Evolutionary conservation across 805 yeast genomes (phyloP).

Genomic region (Zygoascus bituminiphila): DNA sequence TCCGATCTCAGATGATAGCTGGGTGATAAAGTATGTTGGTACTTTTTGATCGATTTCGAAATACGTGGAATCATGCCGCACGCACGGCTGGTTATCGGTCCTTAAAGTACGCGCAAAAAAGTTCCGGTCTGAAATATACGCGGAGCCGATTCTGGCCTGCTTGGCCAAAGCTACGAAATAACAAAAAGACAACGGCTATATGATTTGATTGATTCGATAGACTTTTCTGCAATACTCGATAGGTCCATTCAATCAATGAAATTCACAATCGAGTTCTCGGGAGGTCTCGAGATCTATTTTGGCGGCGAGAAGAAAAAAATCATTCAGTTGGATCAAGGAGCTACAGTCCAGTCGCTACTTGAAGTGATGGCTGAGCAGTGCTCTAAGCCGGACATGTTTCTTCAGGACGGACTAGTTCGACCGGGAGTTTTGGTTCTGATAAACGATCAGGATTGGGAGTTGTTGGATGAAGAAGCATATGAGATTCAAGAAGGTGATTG

Average conservation of each 20-base stretch:
- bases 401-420: constrained; percentile 73
- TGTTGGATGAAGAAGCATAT: constrained; percentile 81
- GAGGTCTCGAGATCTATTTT: constrained; percentile 81
- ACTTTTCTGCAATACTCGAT: too few relatives aligned
- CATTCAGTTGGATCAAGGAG: constrained; percentile 36
- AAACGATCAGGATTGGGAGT: constrained; percentile 95
- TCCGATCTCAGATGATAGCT: too few relatives aligned
- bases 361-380: constrained; percentile 44
- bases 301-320: constrained; percentile 47
- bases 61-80: not conserved
- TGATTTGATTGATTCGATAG: too few relatives aligned
- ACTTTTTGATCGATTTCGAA: too few relatives aligned
- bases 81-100: not conserved
- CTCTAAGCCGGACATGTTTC: constrained; percentile 60
- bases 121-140: too few relatives aligned
- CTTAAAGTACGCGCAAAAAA: not conserved
- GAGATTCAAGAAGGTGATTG: constrained; percentile 68
- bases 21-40: too few relatives aligned
- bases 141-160: too few relatives aligned
- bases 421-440: constrained; percentile 90
- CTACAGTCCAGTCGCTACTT: constrained; percentile 43
- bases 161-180: too few relatives aligned
- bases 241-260: too few relatives aligned
- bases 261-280: constrained; percentile 35
- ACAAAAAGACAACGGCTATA: too few relatives aligned